Percentiles rank a stretch among this genome's conserved stretches.
These are phyloP conservation scores for Neopestalotiopsis sp. DNA, from an alignment of 2,329 filamentous ascomycete species.

Conservation along the genomic window DNA sequence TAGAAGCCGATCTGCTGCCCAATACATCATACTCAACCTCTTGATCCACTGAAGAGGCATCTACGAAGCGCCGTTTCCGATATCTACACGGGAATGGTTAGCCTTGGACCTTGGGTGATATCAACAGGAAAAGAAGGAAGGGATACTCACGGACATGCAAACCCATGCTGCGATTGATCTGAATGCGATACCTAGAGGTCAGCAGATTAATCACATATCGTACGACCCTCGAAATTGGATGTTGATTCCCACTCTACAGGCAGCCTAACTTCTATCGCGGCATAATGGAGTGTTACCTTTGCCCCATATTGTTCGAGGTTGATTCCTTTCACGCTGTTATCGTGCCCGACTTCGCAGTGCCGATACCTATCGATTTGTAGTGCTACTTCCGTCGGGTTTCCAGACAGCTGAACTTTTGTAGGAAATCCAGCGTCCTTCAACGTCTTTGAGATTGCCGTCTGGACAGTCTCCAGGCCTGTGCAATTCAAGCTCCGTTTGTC, in stretches of 20 bases:
- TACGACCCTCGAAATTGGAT: conserved; percentile 19
- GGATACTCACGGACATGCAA: conserved; percentile 22
- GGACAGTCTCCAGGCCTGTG: background rate
- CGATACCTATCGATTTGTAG: background rate
- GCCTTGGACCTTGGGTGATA: too few relatives aligned
- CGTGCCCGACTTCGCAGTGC: background rate
- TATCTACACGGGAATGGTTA: conserved; percentile 11
- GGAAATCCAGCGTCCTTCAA: background rate
- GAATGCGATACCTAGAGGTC: background rate
- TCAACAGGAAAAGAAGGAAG: too few relatives aligned
- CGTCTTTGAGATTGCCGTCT: background rate
- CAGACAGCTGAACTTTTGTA: background rate
- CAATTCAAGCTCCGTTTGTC: background rate
- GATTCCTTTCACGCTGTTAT: background rate
- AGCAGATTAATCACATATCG: conserved; percentile 23
- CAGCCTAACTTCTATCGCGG: conserved; percentile 20
- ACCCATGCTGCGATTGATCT: conserved; percentile 23
- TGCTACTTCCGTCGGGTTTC: background rate
- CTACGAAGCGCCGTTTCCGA: conserved; percentile 22
- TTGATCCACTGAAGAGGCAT: conserved; percentile 18
- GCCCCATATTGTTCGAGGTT: background rate
- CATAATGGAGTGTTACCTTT: background rate
- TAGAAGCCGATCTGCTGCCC: conserved; percentile 23
- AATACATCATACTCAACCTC: conserved; percentile 21
- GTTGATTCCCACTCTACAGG: conserved; percentile 20